Conservation (phyloP, 768 basidiomycete species). For the Zangia roseola region DNA sequence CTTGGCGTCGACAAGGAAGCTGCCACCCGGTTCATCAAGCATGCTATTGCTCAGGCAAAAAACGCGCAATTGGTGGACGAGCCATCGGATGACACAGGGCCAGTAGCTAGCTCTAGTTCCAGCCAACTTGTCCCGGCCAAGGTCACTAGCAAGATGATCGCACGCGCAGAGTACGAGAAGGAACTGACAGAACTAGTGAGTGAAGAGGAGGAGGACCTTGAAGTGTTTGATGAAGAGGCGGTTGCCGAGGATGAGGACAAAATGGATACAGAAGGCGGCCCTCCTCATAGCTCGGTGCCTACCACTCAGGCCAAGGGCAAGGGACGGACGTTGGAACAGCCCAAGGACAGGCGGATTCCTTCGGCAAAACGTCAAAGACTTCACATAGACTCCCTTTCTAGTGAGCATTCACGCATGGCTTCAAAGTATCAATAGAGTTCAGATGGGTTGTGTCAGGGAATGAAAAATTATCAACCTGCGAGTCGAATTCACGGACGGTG, state of each 20-base stretch:
- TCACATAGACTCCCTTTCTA: conserved; percentile 64
- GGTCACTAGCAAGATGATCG: conserved; percentile 73
- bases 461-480: conserved; percentile 18
- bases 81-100: conserved; percentile 11
- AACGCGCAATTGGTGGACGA: conserved; percentile 34
- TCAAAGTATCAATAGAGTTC: background rate
- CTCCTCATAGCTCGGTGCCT: background rate
- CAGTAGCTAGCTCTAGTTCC: conserved; percentile 12
- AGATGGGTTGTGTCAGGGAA: conserved; percentile 28
- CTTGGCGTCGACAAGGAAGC: conserved; percentile 71
- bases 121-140: conserved; percentile 45
- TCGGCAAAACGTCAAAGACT: conserved; percentile 49
- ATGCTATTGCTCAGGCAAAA: conserved; percentile 70
- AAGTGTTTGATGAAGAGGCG: conserved; percentile 34
- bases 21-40: conserved; percentile 79
- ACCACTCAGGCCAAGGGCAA: conserved; percentile 33
- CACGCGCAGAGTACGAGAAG: conserved; percentile 61
- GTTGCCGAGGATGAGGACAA: conserved; percentile 4
- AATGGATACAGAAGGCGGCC: conserved; percentile 7
- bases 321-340: conserved; percentile 32
- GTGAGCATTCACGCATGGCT: conserved; percentile 31
- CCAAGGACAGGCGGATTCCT: conserved; percentile 6
- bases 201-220: conserved; percentile 43
- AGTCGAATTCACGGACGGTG: background rate
- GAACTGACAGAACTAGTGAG: conserved; percentile 44